Base-by-base conservation (phyloP, 1,284 basidiomycete species). In the Ustilago curta region DNA sequence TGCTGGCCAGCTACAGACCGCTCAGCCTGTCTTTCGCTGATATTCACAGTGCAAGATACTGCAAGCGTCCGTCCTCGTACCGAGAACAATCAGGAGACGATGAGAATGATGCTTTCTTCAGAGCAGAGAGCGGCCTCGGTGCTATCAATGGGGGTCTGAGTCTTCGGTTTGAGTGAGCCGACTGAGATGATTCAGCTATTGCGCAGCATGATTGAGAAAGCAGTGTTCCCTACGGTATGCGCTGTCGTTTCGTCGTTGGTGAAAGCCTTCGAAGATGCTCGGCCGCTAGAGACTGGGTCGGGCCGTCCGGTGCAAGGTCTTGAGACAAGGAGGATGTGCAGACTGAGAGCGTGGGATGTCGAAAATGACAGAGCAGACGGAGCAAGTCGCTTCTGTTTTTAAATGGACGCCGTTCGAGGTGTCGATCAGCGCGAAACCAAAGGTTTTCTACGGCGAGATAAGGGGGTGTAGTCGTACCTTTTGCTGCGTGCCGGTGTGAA, bases 191-290 rank as follows among this genome's bases (percentile, higher is more conserved):
- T 51, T 35, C 21, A 59, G 48, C 39, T 49, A 14, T 27, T 48
- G 48, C 35, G 35, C 29, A 23, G 37, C 57, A 59, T 59, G 48
- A 23, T 51, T 42, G 57, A 43, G 35, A 50, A 7, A 27, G 39
- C 19, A 32, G 19, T 43, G 25, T 4, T 21, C 23, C 18, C 23
- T 12, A 18, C 14, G 21, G 25, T 44, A 55, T 35, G 47, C 47
- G 29, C 47, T 48, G 27, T 32, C n/a, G 47, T 37, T 14, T 4
- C 12, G 35, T 37, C 35, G 3, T 12, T 48, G 3, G 6, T n/a
- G 27, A 29, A n/a, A 27, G 29, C 3, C 25, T 18, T 25, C 8
- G 2, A 27, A 47, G 16, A 25, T 47, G 18, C 18, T 47, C 44
- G 44, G 27, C 40, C 21, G 31, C 5, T 18, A 25, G 14, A 27